Base-by-base conservation (phyloP, 2,329 filamentous ascomycete species). In the Penicillium occitanis region DNA sequence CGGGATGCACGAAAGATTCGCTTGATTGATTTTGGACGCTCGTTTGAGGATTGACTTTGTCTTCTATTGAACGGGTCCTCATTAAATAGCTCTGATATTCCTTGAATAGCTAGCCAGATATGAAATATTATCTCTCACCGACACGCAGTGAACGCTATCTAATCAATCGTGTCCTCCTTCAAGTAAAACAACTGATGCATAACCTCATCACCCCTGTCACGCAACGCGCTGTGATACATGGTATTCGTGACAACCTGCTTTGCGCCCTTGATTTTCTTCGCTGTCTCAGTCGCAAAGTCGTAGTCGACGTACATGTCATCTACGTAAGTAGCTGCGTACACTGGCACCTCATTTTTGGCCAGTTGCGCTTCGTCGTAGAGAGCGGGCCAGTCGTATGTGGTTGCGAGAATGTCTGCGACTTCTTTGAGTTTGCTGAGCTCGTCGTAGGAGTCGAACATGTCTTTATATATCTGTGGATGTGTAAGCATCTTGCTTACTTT, bases 271-370 rank as follows among this genome's bases (percentile, higher is more conserved):
- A 97, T 91, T 73, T 88, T 86, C 48, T 80, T 81, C 10, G 91
- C 92, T 17, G 92, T 96, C 71, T 90, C 87, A 71, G 86, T 84
- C 8, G 91, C 90, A 64, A 93, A 80, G 6, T 87, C 87, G 70
- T 87, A 91, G 73, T 96, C 91, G 35, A 98, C 93, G 73, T 96
- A 97, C 91, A 97, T 95, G 75, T 97, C 93, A 69, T 97, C 90
- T 4, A 92, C 77, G 71, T 91, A 98, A 1, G 88, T 90, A 0
- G 91, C 92, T 1, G 93, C 90, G 73, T 95, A 97, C 0, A 96
- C 88, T 0, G 94, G 93, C 0, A 97, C 91, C 66, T 88, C 83
- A 72, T 97, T 97, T 71, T 84, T 86, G 19, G 84, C 85, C 58
- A 97, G 82, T 76, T 91, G 89, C 63, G 86, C 85, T 68, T 87